These are phyloP conservation scores for Yamadazyma oceani DNA, from an alignment of 1,139 yeast genomes.

Conservation along the genomic window DNA sequence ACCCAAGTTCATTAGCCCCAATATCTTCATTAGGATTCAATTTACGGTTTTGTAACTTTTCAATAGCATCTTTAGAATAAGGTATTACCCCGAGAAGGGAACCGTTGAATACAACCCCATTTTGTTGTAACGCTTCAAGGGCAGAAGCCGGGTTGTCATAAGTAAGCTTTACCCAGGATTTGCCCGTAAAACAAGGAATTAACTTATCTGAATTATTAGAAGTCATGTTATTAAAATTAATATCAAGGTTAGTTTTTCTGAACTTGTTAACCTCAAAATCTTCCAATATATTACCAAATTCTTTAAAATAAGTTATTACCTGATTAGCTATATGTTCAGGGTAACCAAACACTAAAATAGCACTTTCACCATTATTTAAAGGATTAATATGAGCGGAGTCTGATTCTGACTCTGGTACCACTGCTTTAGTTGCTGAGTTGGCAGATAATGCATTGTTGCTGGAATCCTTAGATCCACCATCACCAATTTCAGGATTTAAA, in stretches of 20 bases:
- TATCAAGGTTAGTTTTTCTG: slow-evolving; percentile 13
- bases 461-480: background rate
- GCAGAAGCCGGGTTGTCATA: slow-evolving; percentile 78
- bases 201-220: slow-evolving; percentile 12
- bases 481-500: too few relatives aligned
- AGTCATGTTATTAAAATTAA: slow-evolving; percentile 14
- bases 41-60: slow-evolving; percentile 58
- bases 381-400: slow-evolving; percentile 19
- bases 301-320: slow-evolving; percentile 72
- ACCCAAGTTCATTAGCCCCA: slow-evolving; percentile 40
- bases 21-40: slow-evolving; percentile 55
- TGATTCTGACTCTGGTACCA: background rate
- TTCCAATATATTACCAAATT: slow-evolving; percentile 79
- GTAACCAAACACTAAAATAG: slow-evolving; percentile 86
- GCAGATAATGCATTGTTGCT: slow-evolving; percentile 12
- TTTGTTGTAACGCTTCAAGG: slow-evolving; percentile 78
- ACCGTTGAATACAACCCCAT: slow-evolving; percentile 71
- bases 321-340: slow-evolving; percentile 71
- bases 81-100: slow-evolving; percentile 77
- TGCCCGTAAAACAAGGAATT: slow-evolving; percentile 78
- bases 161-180: slow-evolving; percentile 86
- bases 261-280: slow-evolving; percentile 52
- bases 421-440: too few relatives aligned
- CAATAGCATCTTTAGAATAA: slow-evolving; percentile 58
- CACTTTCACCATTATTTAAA: slow-evolving; percentile 46